Conservation (phyloP, 306 rosid species). For the Begonia loranthoides region DNA sequence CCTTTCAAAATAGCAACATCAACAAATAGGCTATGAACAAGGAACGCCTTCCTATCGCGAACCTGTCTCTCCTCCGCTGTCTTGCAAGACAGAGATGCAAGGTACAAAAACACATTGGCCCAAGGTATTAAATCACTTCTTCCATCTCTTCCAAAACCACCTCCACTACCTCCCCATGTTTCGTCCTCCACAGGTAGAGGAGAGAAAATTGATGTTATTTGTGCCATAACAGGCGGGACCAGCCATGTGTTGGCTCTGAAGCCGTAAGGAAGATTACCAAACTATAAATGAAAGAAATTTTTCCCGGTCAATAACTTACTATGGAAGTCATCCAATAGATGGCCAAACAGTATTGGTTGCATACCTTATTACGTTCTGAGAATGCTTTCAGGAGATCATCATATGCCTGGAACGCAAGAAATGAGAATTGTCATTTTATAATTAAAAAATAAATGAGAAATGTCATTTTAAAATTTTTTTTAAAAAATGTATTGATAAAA, state of each 20-base stretch:
- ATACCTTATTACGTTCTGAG: slow-evolving; percentile 83
- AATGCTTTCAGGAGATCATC: slow-evolving; percentile 80
- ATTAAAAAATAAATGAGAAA: neutral
- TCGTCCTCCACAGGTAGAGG: slow-evolving; percentile 80
- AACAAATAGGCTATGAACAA: slow-evolving; percentile 84
- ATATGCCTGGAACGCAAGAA: slow-evolving; percentile 54
- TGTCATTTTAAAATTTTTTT: neutral
- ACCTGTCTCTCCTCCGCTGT: slow-evolving; percentile 85
- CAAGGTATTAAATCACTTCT: slow-evolving; percentile 69
- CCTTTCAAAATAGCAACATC: slow-evolving; percentile 84
- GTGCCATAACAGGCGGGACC: slow-evolving; percentile 82
- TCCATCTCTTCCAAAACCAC: slow-evolving; percentile 79
- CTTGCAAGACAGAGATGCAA: slow-evolving; percentile 89
- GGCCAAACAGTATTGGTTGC: slow-evolving; percentile 3
- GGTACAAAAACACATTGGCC: slow-evolving; percentile 66
- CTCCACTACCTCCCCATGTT: slow-evolving; percentile 96
- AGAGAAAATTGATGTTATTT: slow-evolving; percentile 47
- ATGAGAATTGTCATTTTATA: neutral
- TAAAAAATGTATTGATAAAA: too few relatives aligned
- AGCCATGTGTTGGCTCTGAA: slow-evolving; percentile 98
- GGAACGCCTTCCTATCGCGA: slow-evolving; percentile 91
- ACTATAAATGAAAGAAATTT: slow-evolving; percentile 32
- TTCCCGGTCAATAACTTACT: neutral
- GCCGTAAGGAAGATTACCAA: slow-evolving; percentile 94
- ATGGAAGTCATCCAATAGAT: slow-evolving; percentile 1